Evolutionary conservation across 352 stramenopile genomes (phyloP), one percentile per base, ranked within the genome.

Genomic region (Pythium sukuiense): DNA sequence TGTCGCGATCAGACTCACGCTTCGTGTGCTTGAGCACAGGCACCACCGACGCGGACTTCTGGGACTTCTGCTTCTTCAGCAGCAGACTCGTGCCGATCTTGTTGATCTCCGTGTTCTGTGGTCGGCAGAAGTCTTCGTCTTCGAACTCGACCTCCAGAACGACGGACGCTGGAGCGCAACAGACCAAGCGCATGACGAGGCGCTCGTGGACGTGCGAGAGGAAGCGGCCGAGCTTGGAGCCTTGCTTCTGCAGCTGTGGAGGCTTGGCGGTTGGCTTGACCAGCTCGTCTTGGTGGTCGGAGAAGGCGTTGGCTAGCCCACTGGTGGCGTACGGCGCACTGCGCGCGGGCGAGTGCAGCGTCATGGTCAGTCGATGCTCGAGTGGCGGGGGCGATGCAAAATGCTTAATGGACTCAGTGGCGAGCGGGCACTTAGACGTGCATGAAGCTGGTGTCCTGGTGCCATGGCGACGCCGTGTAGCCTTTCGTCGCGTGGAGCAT

Each of bases 61-160:
- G 61, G 4, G 67, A 74, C 62, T 74, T 74, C 54, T 74, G 67
- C 55, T 67, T 63, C 52, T 63, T 60, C n/a, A 74, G 43, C 16
- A 57, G 50, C 54, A 50, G 48, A n/a, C 46, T 65, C 8, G 46
- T 53, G 18, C 30, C 54, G 54, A 71, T 66, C 58, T 66, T 66
- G 16, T 60, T 63, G 58, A 71, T 63, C 65, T 66, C 55, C 6
- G 67, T 69, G 55, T 73, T 43, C 7, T 62, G 29, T 16, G 67
- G 61, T 9, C 58, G 55, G 30, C 59, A 63, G 54, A 74, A 74
- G 58, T 70, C 61, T 53, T 69, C 62, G 57, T 74, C 67, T 60
- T 74, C 67, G 20, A 70, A 60, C 43, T 74, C 67, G 35, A 74
- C 53, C 46, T 74, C 67, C 29, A 74, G 41, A 53, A 74, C 67